These are phyloP conservation scores for Hypoxylon fuscum DNA, from an alignment of 495 filamentous ascomycete species.

Conservation along the genomic window DNA sequence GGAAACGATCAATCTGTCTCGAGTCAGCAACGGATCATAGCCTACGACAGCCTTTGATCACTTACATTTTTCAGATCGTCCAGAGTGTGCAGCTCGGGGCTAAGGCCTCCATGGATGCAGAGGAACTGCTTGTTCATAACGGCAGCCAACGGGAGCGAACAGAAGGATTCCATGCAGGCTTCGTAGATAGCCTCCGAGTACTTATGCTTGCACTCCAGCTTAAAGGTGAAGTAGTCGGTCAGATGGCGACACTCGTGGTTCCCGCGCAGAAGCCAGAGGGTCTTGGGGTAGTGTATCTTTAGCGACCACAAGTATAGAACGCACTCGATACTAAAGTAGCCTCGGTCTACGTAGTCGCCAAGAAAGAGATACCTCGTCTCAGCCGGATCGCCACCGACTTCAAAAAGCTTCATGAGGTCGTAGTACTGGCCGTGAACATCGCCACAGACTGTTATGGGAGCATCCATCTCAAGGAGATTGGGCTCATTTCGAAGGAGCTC, in stretches of 20 bases:
- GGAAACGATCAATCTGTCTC: slow-evolving; percentile 91
- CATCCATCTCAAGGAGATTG: slow-evolving; percentile 98
- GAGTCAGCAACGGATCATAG: slow-evolving; percentile 21
- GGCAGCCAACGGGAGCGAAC: slow-evolving; percentile 89
- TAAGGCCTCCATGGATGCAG: slow-evolving; percentile 96
- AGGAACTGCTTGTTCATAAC: slow-evolving; percentile 99
- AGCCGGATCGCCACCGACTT: slow-evolving; percentile 95
- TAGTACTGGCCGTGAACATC: slow-evolving; percentile 99
- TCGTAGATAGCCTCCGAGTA: slow-evolving; percentile 97
- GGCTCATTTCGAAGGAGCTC: slow-evolving; percentile 86
- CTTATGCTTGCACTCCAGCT: slow-evolving; percentile 99
- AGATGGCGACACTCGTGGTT: slow-evolving; percentile 99
- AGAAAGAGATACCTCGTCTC: slow-evolving; percentile 97
- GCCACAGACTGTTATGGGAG: slow-evolving; percentile 98
- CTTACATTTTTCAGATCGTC: slow-evolving; percentile 89
- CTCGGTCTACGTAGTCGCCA: slow-evolving; percentile 96
- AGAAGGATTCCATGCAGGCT: slow-evolving; percentile 98
- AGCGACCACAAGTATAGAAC: slow-evolving; percentile 97
- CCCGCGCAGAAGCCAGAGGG: slow-evolving; percentile 93
- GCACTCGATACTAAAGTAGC: slow-evolving; percentile 99
- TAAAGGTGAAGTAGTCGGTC: slow-evolving; percentile 99
- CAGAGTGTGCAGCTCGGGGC: slow-evolving; percentile 92
- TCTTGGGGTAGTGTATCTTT: slow-evolving; percentile 99
- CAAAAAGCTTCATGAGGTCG: slow-evolving; percentile 99
- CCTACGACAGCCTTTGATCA: slow-evolving; percentile 19